Evolutionary conservation across 1,284 basidiomycete genomes (phyloP).

Genomic region (Pseudozyma sp.): DNA sequence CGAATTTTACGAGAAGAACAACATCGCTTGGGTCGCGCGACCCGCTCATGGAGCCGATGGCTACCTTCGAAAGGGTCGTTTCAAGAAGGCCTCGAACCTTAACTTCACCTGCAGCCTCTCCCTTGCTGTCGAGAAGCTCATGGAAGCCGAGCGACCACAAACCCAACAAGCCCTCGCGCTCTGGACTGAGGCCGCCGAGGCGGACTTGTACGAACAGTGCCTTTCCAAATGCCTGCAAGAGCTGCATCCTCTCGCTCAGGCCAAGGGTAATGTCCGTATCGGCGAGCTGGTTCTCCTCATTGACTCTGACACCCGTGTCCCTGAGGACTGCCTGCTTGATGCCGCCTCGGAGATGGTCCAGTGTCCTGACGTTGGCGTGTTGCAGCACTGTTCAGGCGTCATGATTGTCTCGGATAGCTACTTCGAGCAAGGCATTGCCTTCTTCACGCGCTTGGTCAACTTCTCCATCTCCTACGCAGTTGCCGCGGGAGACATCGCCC

Average conservation of each 20-base stretch:
- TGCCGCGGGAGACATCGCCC: conserved; percentile 70
- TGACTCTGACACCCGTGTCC: conserved; percentile 86
- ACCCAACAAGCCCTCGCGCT: conserved; percentile 6
- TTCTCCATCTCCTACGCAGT: conserved; percentile 71
- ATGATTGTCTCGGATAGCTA: conserved; percentile 88
- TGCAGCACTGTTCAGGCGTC: conserved; percentile 83
- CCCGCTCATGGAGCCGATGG: conserved; percentile 78
- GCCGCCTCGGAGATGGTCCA: conserved; percentile 84
- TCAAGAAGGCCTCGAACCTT: conserved; percentile 91
- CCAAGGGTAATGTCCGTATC: conserved; percentile 54
- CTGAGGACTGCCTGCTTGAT: conserved; percentile 85
- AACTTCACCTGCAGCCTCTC: conserved; percentile 73
- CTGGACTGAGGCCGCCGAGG: conserved; percentile 51
- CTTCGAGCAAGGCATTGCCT: conserved; percentile 86
- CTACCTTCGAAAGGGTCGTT: conserved; percentile 84
- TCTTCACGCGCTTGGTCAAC: conserved; percentile 72
- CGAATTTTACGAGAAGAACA: conserved; percentile 79
- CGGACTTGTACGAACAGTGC: conserved; percentile 37
- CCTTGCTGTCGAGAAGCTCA: conserved; percentile 77
- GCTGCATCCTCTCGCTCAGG: conserved; percentile 68
- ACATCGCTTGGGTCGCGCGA: conserved; percentile 84
- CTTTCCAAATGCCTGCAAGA: conserved; percentile 71
- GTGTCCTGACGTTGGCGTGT: conserved; percentile 81
- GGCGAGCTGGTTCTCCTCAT: conserved; percentile 59
- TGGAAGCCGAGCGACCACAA: conserved; percentile 66